Evolutionary conservation across 1,284 basidiomycete species (phyloP), one percentile per base, ranked within the genome.

Genomic region (Leccinum subrobustum): DNA sequence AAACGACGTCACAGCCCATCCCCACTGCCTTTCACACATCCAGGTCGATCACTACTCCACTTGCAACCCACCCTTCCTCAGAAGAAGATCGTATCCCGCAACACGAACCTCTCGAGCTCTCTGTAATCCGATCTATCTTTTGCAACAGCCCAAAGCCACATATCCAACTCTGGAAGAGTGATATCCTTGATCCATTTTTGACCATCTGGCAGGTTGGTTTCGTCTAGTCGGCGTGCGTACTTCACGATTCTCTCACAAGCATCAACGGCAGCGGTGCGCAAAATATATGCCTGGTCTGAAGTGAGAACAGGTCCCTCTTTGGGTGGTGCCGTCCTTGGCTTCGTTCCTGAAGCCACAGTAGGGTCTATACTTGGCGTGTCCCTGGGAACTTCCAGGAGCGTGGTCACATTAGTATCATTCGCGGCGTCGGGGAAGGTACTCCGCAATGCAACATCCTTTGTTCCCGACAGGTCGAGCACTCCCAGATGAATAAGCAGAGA

Each of bases 401-500:
- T 44, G 23, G 70, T 65, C 12, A 88, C 66, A 37, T 68, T 70
- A 52, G 74, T 74, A 6, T 75, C 68, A 6, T 76, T 73, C 35
- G 76, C 73, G 20, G 79, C 79, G 59, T 70, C 70, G 48, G 80
- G 79, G 70, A 86, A 88, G 57, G 83, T 67, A 9, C 60, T 65
- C 7, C 73, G 71, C 53, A 87, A 69, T 4, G 66, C 71, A 48
- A 78, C 70, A 18, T 81, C 76, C 47, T 69, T 69, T 11, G 76
- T 72, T 14, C 67, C 68, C 6, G 87, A 83, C 35, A 92, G 73
- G 69, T 91, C 83, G 64, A 96, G 76, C 39, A 95, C 82, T 54
- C 89, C 88, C 25, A 92, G 77, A 73, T 93, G 86, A 39, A 93
- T 76, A 57, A 95, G 83, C 63, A 95, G 79, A 6, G 93, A 93